Conservation (phyloP, 2,329 filamentous ascomycete species). For the Botrytis aclada region DNA sequence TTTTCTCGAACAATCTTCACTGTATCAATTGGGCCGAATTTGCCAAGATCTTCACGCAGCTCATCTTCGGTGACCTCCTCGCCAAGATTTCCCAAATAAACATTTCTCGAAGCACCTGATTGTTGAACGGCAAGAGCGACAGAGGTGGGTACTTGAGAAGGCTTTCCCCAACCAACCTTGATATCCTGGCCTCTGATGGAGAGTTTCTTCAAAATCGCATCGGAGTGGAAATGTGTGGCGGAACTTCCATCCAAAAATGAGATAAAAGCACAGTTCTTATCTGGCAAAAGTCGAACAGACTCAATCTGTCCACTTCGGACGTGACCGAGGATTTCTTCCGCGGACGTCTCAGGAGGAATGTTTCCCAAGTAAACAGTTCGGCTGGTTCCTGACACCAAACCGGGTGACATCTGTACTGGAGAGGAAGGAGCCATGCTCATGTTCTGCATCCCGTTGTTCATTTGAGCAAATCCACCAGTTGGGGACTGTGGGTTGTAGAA, state of each 20-base stretch:
- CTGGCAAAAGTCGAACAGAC: conserved; percentile 91
- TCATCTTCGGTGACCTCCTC: conserved; percentile 91
- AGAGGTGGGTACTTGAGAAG: conserved; percentile 94
- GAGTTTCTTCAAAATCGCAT: conserved; percentile 99
- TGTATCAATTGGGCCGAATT: conserved; percentile 95
- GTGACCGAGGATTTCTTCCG: conserved; percentile 94
- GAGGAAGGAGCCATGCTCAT: conserved; percentile 61
- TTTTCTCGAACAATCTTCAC: conserved; percentile 98
- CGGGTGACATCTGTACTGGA: conserved; percentile 72
- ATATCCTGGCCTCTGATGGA: conserved; percentile 98
- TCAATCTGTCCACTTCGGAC: conserved; percentile 98
- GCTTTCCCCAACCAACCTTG: conserved; percentile 99
- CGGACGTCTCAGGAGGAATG: conserved; percentile 94
- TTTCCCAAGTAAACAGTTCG: conserved; percentile 97
- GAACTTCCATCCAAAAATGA: conserved; percentile 98
- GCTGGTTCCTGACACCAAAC: conserved; percentile 84
- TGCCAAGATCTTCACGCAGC: conserved; percentile 88
- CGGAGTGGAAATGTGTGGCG: conserved; percentile 97
- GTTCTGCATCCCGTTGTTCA: conserved; percentile 44
- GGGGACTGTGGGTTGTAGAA: conserved; percentile 86
- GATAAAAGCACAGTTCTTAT: conserved; percentile 99
- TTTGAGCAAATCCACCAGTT: conserved; percentile 63
- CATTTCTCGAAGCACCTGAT: conserved; percentile 92
- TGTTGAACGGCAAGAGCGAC: conserved; percentile 97
- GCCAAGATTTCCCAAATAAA: conserved; percentile 89